Evolutionary conservation across 805 yeast species (phyloP), one percentile per base, ranked within the genome.

Genomic region (Starmerella stellata): DNA sequence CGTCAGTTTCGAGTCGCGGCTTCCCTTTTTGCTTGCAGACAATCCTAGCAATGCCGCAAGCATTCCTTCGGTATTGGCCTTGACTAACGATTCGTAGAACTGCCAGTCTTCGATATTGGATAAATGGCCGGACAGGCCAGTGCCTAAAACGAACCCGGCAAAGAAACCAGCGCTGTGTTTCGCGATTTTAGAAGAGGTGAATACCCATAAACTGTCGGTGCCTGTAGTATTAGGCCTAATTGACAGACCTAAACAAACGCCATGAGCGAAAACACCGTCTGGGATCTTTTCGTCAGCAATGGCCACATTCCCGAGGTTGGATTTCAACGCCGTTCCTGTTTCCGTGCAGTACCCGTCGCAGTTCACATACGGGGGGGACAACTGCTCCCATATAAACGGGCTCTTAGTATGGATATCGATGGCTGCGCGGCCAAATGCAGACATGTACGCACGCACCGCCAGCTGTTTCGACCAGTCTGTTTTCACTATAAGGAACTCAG

Each of bases 61-160:
- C 55, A 93, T 80, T 0, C 93, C 80, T 30, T 69, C 69, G 3
- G 77, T 70, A 50, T 80, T 82, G 47, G 90, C 85, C 1, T 94
- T 93, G 0, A 94, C 93, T 38, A 90, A 60, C 48, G 82, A 83
- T 52, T 87, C 85, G 55, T 82, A 90, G 23, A 87, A 78, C 53
- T 85, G 95, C 95, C 96, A 90, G 55, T 90, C 95, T 51, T 87
- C 96, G 20, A 90, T 59, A 31, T 67, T 65, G 40, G 69, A 73
- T 49, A 90, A 59, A 53, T 85, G 94, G 0, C 96, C 96, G 57
- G 81, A 81, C 23, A 90, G 60, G 0, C 99, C 99, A 20, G 90
- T 62, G 0, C 95, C 98, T 16, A 82, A 59, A n/a, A 90, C 58
- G 48, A 90, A 83, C 0, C 99, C 99, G 18, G 95, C 95, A 61